These are phyloP conservation scores for Pelomyxa schiedti DNA, from an alignment of 78 protist species.

Conservation along the genomic window DNA sequence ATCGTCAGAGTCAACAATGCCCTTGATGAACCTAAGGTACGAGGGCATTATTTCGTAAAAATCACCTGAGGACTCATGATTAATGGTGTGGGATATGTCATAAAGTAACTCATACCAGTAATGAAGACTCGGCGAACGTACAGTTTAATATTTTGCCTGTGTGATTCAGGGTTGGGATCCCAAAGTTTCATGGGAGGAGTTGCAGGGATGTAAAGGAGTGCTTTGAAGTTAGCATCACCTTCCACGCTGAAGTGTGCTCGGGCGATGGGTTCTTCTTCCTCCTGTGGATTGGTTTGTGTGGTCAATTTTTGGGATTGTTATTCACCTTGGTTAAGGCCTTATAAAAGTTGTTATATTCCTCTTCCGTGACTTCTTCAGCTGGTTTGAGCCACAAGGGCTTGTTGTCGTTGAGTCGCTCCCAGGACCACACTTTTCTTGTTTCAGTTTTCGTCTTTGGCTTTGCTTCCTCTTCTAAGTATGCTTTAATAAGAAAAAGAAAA, in stretches of 20 bases:
- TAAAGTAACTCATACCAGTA: constrained; percentile 77
- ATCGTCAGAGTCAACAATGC: constrained; percentile 96
- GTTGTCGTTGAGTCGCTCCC: constrained; percentile 76
- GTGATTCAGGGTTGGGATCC: constrained; percentile 17
- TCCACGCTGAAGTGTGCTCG: constrained; percentile 83
- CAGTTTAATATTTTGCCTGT: constrained; percentile 63
- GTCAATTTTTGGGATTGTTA: no score
- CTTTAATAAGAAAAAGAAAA: no score
- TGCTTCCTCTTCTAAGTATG: constrained; percentile 1
- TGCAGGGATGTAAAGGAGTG: constrained; percentile 91
- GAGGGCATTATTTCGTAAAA: constrained; percentile 88
- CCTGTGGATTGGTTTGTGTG: constrained; percentile 65
- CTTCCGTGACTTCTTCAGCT: constrained; percentile 76
- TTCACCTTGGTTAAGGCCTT: no score
- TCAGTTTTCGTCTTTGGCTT: neutral
- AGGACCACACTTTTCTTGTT: constrained; percentile 50
- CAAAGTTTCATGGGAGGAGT: constrained; percentile 56
- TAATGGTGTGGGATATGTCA: no score
- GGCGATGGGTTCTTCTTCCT: constrained; percentile 67
- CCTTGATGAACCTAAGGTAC: constrained; percentile 89
- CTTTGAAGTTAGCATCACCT: constrained; percentile 81
- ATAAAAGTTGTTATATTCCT: constrained; percentile 92
- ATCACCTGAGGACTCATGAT: no score
- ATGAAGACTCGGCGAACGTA: constrained; percentile 96
- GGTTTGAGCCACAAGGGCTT: constrained; percentile 96